Evolutionary conservation across 495 filamentous ascomycete species (phyloP), one percentile per base, ranked within the genome.

Genomic region (Daldinia vernicosa): DNA sequence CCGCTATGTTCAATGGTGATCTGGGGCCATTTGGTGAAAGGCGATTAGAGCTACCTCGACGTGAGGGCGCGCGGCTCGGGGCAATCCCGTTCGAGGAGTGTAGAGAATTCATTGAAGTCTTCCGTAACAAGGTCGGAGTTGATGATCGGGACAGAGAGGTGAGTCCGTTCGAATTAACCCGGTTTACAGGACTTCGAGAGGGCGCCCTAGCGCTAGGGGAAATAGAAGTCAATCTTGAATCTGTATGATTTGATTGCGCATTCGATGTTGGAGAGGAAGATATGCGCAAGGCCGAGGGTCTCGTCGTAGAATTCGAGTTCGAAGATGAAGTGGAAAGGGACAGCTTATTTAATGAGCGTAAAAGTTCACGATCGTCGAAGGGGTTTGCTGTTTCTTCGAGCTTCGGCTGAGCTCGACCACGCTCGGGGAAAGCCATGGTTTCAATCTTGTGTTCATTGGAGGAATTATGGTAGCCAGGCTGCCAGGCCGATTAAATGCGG

Each of bases 31-130:
- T 47, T 22, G 80, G 81, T 32, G 84, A 82, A 54, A 84, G 80
- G 71, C 82, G 81, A 76, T 77, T 84, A 59, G 82, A 86, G 47
- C 84, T 86, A 52, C 77, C 72, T 55, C 87, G 85, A 45, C 84
- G 86, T 17, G 84, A 81, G 26, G 74, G 63, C 6, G 74, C 58
- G 47, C 78, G 79, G 8, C 71, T 75, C 4, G 86, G 80, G 6
- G 77, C 67, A 32, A 77, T 67, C 58, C 81, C 80, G 66, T 77
- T 80, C 40, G 79, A 76, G 12, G 82, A 86, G 70, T 77, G 78
- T 32, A 89, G 78, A 26, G 86, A 88, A 75, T 84, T 84, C 77
- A 83, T 83, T 3, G 88, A 88, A 4, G 84, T 79, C 76, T 89
- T 88, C 4, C 80, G 72, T 30, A 84, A 74, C 24, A 87, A 69